These are phyloP conservation scores for Aspergillus eucalypticola DNA, from an alignment of 2,329 filamentous ascomycete genomes.

Conservation along the genomic window DNA sequence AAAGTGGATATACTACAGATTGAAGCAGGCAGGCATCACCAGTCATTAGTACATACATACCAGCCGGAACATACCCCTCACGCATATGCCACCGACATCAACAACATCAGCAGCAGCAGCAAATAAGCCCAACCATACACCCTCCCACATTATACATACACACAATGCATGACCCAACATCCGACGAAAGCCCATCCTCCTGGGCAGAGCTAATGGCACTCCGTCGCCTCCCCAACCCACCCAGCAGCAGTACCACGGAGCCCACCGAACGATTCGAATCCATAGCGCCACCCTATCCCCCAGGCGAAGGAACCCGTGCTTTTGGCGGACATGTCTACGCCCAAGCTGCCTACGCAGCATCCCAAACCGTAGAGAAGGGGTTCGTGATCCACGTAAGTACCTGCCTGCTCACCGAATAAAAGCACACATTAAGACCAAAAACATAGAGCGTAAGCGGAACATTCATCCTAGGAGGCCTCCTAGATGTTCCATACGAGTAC, in stretches of 20 bases:
- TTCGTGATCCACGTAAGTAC: slow-evolving; percentile 54
- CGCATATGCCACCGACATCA: background rate
- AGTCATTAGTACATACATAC: too few species aligned
- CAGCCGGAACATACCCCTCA: too few species aligned
- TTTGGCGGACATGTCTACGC: slow-evolving; percentile 60
- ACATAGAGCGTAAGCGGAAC: slow-evolving; percentile 54
- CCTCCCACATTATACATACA: background rate
- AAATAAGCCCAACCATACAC: background rate
- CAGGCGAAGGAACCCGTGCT: slow-evolving; percentile 44
- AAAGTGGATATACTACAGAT: background rate
- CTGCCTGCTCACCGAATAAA: background rate
- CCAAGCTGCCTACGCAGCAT: slow-evolving; percentile 59
- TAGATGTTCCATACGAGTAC: slow-evolving; percentile 53
- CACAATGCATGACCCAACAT: background rate
- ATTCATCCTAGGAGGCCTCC: slow-evolving; percentile 52
- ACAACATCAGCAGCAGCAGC: background rate
- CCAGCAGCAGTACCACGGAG: slow-evolving; percentile 19
- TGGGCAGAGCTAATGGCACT: slow-evolving; percentile 37
- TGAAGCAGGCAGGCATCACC: too few species aligned
- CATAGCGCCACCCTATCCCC: slow-evolving; percentile 40
- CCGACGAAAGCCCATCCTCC: slow-evolving; percentile 15
- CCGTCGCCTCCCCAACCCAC: slow-evolving; percentile 25
- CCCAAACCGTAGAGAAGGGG: slow-evolving; percentile 53
- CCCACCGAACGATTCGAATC: slow-evolving; percentile 34
- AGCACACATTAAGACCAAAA: background rate